phyloP scores from a whole-genome alignment of 495 filamentous ascomycete species.

The Annulohypoxylon moriforme region DNA sequence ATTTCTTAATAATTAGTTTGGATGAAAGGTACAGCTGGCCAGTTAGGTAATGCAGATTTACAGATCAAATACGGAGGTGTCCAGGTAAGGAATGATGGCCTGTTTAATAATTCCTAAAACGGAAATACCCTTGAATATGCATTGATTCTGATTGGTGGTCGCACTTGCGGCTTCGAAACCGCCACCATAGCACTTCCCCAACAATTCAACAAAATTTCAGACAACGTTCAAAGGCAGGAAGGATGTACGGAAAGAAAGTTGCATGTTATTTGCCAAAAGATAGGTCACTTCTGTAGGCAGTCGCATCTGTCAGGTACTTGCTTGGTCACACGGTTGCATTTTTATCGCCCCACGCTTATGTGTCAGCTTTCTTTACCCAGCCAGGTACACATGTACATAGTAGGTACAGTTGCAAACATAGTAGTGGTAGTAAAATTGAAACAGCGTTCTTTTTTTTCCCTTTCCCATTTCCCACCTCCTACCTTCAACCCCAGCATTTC shows the following conservation, averaged over 20 bases:
- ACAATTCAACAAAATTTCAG: conserved; percentile 53
- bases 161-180: conserved; percentile 37
- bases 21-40: not conserved
- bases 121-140: conserved; percentile 41
- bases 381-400: not conserved
- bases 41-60: conserved; percentile 1
- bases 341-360: conserved; percentile 11
- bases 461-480: conserved; percentile 7
- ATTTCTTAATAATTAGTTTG: not conserved
- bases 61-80: conserved; percentile 3
- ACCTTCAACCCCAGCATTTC: conserved; percentile 26
- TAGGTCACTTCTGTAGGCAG: conserved; percentile 12
- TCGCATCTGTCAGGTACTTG: conserved; percentile 29
- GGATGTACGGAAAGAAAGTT: conserved; percentile 13
- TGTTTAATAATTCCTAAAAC: conserved; percentile 36
- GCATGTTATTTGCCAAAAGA: conserved; percentile 16
- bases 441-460: conserved; percentile 1
- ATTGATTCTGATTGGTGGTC: conserved; percentile 34
- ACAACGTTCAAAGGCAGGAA: conserved; percentile 38
- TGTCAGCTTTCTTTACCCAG: conserved; percentile 5
- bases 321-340: conserved; percentile 4
- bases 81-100: conserved; percentile 20
- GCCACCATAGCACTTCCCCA: conserved; percentile 46
- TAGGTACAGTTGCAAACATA: not conserved
- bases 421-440: conserved; percentile 8